Evolutionary conservation across 129 eudicot species (phyloP), one percentile per base, ranked within the genome.

Genomic region (Rutidosis leptorrhynchoides): DNA sequence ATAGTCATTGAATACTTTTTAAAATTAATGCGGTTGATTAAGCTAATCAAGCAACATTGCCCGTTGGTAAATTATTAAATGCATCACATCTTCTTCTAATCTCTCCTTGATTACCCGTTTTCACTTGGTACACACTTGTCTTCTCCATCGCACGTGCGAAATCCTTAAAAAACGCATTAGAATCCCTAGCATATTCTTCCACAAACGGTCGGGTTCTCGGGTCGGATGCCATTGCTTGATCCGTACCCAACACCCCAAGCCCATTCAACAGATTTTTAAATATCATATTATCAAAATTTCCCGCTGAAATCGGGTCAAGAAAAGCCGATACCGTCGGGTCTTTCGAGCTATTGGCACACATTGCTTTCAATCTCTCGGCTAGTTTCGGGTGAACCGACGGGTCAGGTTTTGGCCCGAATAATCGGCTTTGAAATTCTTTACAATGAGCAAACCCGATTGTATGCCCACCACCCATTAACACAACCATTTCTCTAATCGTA

Each of bases 111-210:
- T 45, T 74, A 7, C 82, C 92, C 3, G 85, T 83, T 70, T 80
- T 83, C 19, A 88, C 76, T 32, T 74, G 68, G 32, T 58, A 67
- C 69, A 75, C 52, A 17, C 92, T 83, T 24, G 83, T 59, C 77
- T 85, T 88, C 74, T 71, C 87, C 96, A 88, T 88, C 5, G 96
- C 96, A 7, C 62, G 62, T 2, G 83, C 83, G 52, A 88, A 88
- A 24, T 81, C 92, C 37, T 59, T 60, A 42, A 85, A 88, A 67
- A 88, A 88, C 45, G 67, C 72, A 0, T 22, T 77, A 46, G 74
- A 55, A 53, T 88, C 85, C 48, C 55, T 69, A 0, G 96, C 88
- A n/a, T 85, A 88, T 58, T 40, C 58, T 55, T 85, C 96, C 14
- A 83, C 92, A 21, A 75, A 17, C 0, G 82, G 85, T 64, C 75